Conservation (phyloP, 2,329 filamentous ascomycete genomes). For the Metarhizium robertsii region DNA sequence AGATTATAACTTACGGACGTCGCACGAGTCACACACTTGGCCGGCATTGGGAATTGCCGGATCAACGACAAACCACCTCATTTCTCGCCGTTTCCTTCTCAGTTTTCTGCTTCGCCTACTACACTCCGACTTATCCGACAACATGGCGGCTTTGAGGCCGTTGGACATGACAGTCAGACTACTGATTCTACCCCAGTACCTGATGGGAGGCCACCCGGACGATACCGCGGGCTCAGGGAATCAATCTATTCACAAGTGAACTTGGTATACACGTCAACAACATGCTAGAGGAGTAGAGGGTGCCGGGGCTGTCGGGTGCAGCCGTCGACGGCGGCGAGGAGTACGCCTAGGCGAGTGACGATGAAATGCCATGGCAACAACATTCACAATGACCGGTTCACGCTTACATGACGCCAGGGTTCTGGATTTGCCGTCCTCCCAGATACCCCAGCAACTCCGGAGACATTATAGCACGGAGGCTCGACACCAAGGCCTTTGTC, state of each 20-base stretch:
- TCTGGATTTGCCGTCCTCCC: constrained; percentile 19
- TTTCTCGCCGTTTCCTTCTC: too few species aligned
- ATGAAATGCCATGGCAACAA: background rate
- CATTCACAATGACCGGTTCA: too few species aligned
- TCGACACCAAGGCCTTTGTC: constrained; percentile 46
- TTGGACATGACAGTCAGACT: too few species aligned
- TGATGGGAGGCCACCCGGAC: too few species aligned
- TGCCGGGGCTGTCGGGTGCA: constrained; percentile 7
- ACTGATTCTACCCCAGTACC: too few species aligned
- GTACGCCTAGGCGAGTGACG: constrained; percentile 14
- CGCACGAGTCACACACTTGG: too few species aligned
- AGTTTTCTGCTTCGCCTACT: too few species aligned
- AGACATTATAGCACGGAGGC: constrained; percentile 42
- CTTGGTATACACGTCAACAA: background rate
- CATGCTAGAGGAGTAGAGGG: background rate
- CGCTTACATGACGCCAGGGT: constrained; percentile 9
- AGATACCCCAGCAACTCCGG: constrained; percentile 30
- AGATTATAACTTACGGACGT: too few species aligned
- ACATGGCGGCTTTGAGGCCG: too few species aligned
- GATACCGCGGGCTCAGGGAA: background rate
- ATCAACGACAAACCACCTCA: too few species aligned
- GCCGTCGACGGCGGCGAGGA: constrained; percentile 15
- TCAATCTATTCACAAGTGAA: background rate
- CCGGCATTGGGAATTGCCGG: too few species aligned
- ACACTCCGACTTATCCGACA: too few species aligned